phyloP scores from a whole-genome alignment of 139 green algal species.

The Astrephomene gubernaculifera region DNA sequence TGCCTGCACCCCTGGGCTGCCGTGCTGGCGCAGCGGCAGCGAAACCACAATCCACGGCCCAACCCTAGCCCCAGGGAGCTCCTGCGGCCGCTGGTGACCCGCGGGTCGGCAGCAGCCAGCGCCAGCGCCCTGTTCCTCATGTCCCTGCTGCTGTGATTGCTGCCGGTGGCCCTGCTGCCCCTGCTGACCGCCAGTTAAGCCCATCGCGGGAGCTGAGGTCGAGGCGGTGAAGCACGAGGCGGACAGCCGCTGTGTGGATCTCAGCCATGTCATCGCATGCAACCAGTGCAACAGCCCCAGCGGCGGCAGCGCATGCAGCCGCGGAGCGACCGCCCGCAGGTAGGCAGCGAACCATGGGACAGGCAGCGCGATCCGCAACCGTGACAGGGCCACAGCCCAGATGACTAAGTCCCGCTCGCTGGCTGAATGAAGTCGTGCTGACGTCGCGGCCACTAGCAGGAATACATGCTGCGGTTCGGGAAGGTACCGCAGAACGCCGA shows the following conservation, averaged over 20 bases:
- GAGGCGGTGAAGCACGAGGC: too few species aligned
- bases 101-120: background rate
- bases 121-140: background rate
- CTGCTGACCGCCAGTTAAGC: too few species aligned
- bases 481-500: background rate
- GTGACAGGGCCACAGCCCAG: background rate
- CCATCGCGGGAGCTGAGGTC: background rate
- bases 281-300: conserved; percentile 28
- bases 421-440: background rate
- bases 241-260: background rate
- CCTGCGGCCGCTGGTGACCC: background rate
- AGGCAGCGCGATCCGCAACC: conserved; percentile 23
- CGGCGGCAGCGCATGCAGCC: background rate
- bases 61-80: background rate
- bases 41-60: conserved; percentile 9
- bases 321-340: background rate
- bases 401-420: conserved; percentile 26
- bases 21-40: background rate
- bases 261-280: background rate
- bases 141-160: background rate
- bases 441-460: conserved; percentile 1
- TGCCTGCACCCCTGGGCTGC: too few species aligned
- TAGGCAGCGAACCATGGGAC: background rate
- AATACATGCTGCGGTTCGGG: background rate
- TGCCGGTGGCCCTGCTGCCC: background rate